Conservation (phyloP, 208 protist genomes). For the Trypanosoma boissoni region DNA sequence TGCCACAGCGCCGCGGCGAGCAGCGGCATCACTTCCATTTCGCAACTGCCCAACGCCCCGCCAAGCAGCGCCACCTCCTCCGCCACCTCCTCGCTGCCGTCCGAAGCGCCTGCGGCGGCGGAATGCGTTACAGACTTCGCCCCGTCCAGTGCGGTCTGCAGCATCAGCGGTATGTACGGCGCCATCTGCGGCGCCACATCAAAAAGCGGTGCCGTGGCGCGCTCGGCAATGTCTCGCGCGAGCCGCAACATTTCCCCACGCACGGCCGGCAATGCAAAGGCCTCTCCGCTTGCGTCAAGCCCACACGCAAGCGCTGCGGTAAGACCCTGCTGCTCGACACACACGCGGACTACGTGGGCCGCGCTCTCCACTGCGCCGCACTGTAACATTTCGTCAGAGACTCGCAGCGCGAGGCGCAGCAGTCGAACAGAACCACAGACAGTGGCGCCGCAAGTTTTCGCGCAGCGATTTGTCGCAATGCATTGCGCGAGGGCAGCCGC, state of each 20-base stretch:
- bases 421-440: constrained; percentile 5
- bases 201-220: constrained; percentile 18
- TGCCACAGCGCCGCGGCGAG: constrained; percentile 16
- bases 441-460: neutral
- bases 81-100: neutral
- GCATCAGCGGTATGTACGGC: constrained; percentile 14
- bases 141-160: constrained; percentile 19
- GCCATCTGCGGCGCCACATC: neutral
- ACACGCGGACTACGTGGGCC: constrained; percentile 1
- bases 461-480: no score
- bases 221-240: constrained; percentile 12
- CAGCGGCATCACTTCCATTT: constrained; percentile 9
- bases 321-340: constrained; percentile 14
- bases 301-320: constrained; percentile 1
- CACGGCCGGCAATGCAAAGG: neutral
- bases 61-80: neutral
- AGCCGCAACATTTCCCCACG: constrained; percentile 17
- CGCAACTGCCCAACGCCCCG: neutral
- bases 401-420: constrained; percentile 13
- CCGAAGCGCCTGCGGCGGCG: no score
- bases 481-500: no score
- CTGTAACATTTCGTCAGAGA: constrained; percentile 11
- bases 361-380: neutral
- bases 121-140: no score
- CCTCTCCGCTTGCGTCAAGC: neutral